These are phyloP conservation scores for Phytophthora europaea DNA, from an alignment of 352 stramenopile species.

Conservation along the genomic window DNA sequence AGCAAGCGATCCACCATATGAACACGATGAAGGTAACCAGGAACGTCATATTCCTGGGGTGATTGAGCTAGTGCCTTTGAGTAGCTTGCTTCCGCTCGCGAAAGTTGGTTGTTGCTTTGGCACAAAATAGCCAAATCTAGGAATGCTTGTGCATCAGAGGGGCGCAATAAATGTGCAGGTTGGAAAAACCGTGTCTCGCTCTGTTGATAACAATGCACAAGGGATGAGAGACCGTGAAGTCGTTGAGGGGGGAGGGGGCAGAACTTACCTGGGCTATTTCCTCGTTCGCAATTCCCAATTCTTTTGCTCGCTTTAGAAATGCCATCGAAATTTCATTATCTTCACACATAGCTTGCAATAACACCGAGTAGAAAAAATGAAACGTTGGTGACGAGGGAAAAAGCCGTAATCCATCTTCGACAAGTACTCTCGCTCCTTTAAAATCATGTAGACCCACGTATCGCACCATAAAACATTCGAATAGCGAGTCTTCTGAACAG, in stretches of 20 bases:
- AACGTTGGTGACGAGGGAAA: conserved; percentile 54
- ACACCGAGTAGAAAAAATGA: conserved; percentile 50
- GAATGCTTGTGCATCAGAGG: conserved; percentile 57
- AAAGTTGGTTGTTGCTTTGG: conserved; percentile 52
- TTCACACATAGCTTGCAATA: conserved; percentile 56
- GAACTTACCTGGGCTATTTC: conserved; percentile 46
- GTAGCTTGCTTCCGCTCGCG: conserved; percentile 67
- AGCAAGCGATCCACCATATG: conserved; percentile 68
- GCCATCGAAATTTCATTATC: conserved; percentile 49
- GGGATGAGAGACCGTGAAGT: not conserved
- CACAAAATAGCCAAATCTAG: conserved; percentile 71
- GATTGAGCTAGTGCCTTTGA: conserved; percentile 47
- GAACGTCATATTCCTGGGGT: conserved; percentile 57
- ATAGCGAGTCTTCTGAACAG: conserved; percentile 54
- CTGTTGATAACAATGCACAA: conserved; percentile 27
- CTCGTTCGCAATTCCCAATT: conserved; percentile 34
- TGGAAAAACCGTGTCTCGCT: conserved; percentile 59
- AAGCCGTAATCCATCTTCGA: conserved; percentile 45
- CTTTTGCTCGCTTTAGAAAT: conserved; percentile 37
- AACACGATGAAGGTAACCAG: conserved; percentile 70
- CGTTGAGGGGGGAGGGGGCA: not conserved
- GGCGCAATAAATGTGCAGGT: conserved; percentile 60
- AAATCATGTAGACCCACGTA: conserved; percentile 65
- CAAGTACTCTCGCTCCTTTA: conserved; percentile 42
- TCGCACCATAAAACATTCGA: conserved; percentile 60